Conservation (phyloP, 345 rosid genomes). For the Trapa incisa region DNA sequence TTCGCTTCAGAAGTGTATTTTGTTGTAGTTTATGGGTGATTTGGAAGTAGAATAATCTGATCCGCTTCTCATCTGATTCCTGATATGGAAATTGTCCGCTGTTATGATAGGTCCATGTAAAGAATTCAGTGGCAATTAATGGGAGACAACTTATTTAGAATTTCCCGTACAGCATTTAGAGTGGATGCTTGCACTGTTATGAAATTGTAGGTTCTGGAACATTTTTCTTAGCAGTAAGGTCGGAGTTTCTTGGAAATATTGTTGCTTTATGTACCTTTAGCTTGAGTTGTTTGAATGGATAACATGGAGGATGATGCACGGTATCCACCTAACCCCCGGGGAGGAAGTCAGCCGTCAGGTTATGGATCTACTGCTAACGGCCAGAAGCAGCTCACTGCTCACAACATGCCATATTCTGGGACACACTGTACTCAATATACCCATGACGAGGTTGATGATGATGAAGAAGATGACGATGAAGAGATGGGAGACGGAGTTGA, state of each 20-base stretch:
- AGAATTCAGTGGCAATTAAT: not conserved
- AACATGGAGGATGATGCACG: conserved; percentile 64
- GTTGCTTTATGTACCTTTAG: not conserved
- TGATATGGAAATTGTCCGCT: not conserved
- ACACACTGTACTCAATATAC: conserved; percentile 17
- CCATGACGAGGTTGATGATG: conserved; percentile 33
- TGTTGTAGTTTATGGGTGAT: not conserved
- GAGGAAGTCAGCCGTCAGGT: conserved; percentile 25
- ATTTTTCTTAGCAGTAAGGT: not conserved
- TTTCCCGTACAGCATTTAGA: not conserved
- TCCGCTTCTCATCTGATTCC: not conserved
- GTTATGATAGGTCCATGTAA: not conserved
- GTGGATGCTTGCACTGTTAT: not conserved
- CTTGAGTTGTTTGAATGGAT: conserved; percentile 39
- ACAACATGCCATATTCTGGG: conserved; percentile 14
- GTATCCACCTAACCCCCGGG: conserved; percentile 47
- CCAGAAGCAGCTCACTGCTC: conserved; percentile 38
- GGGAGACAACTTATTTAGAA: not conserved
- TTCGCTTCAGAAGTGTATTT: not conserved
- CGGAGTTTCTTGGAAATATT: not conserved
- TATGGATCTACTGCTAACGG: conserved; percentile 30
- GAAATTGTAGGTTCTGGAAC: not conserved
- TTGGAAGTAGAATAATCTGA: not conserved
- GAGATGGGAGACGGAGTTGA: conserved; percentile 11
- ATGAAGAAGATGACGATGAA: conserved; percentile 21